These are phyloP conservation scores for Thecamonas trahens DNA, from an alignment of 78 protist species.

Conservation along the genomic window DNA sequence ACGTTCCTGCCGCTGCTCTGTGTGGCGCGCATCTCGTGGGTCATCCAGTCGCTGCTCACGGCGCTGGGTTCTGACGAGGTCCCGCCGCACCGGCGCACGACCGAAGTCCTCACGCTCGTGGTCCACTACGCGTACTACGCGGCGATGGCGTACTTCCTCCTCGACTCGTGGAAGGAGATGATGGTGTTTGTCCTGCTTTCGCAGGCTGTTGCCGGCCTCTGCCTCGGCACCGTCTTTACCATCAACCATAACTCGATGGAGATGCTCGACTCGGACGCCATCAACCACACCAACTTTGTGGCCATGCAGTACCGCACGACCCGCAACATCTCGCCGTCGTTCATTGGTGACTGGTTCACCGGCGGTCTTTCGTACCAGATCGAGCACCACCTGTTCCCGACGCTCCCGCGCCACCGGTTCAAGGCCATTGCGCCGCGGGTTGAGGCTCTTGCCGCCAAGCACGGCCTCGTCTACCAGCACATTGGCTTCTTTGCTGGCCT, in stretches of 20 bases:
- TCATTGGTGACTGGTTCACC: background rate
- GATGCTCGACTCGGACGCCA: background rate
- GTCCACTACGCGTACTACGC: background rate
- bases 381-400: constrained; percentile 52
- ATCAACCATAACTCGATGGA: constrained; percentile 11
- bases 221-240: constrained; percentile 9
- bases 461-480: too few relatives aligned
- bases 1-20: background rate
- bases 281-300: background rate
- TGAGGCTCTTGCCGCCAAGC: background rate
- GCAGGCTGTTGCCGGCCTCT: background rate
- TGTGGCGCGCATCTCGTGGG: background rate
- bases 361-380: constrained; percentile 37
- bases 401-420: constrained; percentile 11
- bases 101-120: background rate
- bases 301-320: constrained; percentile 15
- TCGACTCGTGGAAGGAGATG: too few relatives aligned
- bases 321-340: too few relatives aligned
- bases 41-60: background rate
- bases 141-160: background rate
- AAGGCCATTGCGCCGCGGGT: background rate
- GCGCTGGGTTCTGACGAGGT: background rate
- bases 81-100: background rate
- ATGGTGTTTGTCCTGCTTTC: too few relatives aligned
- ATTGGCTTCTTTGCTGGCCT: too few relatives aligned